Conservation (phyloP, 495 filamentous ascomycete species). For the Neurospora pannonica region DNA sequence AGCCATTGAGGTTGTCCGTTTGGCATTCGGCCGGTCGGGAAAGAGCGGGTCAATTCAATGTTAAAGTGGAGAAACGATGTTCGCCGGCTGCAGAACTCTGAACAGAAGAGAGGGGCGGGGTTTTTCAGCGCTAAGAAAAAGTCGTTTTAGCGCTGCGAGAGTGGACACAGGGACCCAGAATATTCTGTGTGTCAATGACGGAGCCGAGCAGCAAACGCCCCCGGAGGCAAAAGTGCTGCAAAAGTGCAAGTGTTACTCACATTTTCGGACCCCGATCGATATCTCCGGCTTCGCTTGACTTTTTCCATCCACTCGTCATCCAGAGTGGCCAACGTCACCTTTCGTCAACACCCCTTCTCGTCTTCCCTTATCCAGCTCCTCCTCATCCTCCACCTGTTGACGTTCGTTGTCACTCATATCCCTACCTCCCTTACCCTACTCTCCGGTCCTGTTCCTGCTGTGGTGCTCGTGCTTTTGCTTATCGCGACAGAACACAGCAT, state of each 20-base stretch:
- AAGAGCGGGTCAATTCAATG: background rate
- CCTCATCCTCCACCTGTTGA: background rate
- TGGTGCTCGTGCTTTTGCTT: background rate
- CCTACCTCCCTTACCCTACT: background rate
- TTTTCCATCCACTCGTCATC: background rate
- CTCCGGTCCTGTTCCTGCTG: background rate
- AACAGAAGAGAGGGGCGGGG: background rate
- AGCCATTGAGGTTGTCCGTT: background rate
- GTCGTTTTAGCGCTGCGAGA: background rate
- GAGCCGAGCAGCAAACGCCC: background rate
- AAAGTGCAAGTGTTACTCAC: background rate
- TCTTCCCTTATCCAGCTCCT: background rate
- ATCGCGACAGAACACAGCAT: background rate
- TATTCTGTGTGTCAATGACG: background rate
- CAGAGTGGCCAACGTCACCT: background rate
- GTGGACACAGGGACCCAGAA: background rate
- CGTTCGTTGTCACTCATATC: background rate
- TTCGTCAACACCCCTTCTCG: background rate
- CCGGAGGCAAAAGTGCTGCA: background rate
- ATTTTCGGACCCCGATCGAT: background rate
- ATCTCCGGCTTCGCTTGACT: background rate
- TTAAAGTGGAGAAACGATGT: background rate
- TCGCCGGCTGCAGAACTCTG: no score
- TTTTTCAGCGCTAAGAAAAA: background rate
- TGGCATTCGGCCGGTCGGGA: background rate